phyloP scores from a whole-genome alignment of 2,329 filamentous ascomycete species.

The Fusarium chuoi region DNA sequence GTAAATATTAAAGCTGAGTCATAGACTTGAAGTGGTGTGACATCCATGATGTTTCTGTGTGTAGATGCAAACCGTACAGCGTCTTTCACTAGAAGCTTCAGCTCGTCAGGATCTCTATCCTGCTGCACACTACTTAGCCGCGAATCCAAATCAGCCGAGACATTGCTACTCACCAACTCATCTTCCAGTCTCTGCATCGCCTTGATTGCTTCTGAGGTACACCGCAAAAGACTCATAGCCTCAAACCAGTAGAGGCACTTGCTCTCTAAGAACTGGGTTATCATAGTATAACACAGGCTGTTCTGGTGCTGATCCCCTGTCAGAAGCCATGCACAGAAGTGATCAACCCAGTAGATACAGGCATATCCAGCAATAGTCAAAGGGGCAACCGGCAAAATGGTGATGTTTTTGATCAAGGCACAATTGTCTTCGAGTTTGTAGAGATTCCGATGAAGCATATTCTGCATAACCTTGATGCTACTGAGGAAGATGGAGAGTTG shows the following conservation, averaged over 20 bases:
- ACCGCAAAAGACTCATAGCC: accelerated
- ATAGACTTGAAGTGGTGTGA: not conserved
- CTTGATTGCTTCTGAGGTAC: accelerated
- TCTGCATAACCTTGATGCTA: accelerated
- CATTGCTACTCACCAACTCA: accelerated
- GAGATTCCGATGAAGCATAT: accelerated
- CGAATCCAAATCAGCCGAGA: accelerated
- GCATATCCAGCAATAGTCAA: accelerated
- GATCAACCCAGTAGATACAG: accelerated
- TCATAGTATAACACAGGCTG: accelerated
- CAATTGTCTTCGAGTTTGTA: accelerated
- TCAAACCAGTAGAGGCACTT: accelerated
- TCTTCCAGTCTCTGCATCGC: not conserved
- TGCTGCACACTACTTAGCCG: accelerated
- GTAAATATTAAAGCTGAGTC: not conserved
- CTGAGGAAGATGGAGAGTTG: accelerated
- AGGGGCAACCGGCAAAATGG: accelerated
- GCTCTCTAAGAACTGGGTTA: accelerated
- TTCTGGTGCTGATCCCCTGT: accelerated
- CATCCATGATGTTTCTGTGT: not conserved
- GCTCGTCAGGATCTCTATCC: accelerated
- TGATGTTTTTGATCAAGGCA: accelerated
- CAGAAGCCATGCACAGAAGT: accelerated
- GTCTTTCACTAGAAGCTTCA: accelerated
- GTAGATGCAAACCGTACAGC: accelerated